A percentile compares a stretch with the other conserved stretches of the same genome.
Conservation (phyloP, 2,329 filamentous ascomycete genomes). For the Neurospora crassa region DNA sequence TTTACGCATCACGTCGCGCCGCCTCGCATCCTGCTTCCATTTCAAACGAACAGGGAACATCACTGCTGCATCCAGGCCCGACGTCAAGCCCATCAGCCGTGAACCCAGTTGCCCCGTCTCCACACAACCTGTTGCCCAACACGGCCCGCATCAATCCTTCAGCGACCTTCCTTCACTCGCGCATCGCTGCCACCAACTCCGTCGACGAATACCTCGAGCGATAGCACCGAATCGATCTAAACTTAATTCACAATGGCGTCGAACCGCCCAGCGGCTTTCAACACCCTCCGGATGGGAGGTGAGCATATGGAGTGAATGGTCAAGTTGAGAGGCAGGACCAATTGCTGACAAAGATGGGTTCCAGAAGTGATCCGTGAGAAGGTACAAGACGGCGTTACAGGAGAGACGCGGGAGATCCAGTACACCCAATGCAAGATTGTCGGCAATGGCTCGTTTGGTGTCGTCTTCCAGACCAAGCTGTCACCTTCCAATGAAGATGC, state of each 20-base stretch:
- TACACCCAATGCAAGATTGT: conserved; percentile 99
- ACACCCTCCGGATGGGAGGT: conserved; percentile 92
- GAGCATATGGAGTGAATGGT: conserved; percentile 32
- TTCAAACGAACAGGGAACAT: not conserved
- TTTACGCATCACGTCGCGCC: not conserved
- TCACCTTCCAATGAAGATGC: conserved; percentile 97
- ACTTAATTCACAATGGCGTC: conserved; percentile 59
- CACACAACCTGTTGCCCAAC: conserved; percentile 21
- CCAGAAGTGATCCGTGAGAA: conserved; percentile 96
- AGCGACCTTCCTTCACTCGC: conserved; percentile 14
- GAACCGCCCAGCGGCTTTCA: conserved; percentile 84
- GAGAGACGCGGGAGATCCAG: conserved; percentile 91
- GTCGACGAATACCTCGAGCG: conserved; percentile 14
- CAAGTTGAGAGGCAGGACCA: not conserved
- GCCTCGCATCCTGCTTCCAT: not conserved
- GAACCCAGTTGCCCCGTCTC: conserved; percentile 8
- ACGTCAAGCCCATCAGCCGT: conserved; percentile 10
- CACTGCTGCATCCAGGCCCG: conserved; percentile 7
- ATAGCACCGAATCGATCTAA: conserved; percentile 17
- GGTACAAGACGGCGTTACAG: conserved; percentile 95
- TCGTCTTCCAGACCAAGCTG: conserved; percentile 98
- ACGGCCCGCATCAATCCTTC: conserved; percentile 22
- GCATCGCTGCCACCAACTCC: conserved; percentile 6
- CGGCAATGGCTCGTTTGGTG: conserved; percentile 95
- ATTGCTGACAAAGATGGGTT: conserved; percentile 19